Evolutionary conservation across 2,329 filamentous ascomycete genomes (phyloP).

Genomic region (Cytospora chrysosperma): DNA sequence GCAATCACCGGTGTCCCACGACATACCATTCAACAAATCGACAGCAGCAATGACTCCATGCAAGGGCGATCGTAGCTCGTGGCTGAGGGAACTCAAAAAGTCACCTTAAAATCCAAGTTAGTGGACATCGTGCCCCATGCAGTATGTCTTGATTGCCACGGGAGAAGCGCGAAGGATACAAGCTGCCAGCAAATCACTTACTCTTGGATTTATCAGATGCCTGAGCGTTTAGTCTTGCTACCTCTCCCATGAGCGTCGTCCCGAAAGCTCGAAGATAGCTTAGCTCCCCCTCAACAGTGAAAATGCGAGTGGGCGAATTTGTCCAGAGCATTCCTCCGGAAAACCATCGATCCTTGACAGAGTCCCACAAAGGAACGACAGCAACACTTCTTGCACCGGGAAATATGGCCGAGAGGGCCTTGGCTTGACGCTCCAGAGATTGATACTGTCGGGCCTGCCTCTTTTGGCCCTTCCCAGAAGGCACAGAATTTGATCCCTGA

Average conservation of each 20-base stretch:
- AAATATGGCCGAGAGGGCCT: conserved; percentile 30
- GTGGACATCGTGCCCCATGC: background rate
- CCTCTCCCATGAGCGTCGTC: conserved; percentile 55
- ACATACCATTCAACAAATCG: conserved; percentile 42
- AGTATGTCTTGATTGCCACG: background rate
- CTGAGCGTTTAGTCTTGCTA: conserved; percentile 43
- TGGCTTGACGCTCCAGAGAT: conserved; percentile 21
- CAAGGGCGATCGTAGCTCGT: conserved; percentile 56
- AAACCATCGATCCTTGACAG: conserved; percentile 27
- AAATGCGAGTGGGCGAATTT: background rate
- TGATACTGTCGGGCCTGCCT: conserved; percentile 33
- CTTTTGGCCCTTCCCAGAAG: conserved; percentile 25
- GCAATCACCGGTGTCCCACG: background rate
- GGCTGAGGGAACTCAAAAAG: conserved; percentile 56
- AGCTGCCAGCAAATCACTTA: background rate
- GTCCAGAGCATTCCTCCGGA: conserved; percentile 22
- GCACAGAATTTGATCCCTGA: background rate
- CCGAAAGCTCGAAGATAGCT: conserved; percentile 47
- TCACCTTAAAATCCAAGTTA: conserved; percentile 37
- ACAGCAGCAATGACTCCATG: conserved; percentile 56
- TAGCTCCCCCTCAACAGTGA: conserved; percentile 40
- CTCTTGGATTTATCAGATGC: conserved; percentile 43
- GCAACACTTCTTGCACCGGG: conserved; percentile 46
- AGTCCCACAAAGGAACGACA: conserved; percentile 50
- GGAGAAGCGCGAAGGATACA: background rate